phyloP scores from a whole-genome alignment of 176 grass and related monocot genomes.

The Phyllostachys edulis region DNA sequence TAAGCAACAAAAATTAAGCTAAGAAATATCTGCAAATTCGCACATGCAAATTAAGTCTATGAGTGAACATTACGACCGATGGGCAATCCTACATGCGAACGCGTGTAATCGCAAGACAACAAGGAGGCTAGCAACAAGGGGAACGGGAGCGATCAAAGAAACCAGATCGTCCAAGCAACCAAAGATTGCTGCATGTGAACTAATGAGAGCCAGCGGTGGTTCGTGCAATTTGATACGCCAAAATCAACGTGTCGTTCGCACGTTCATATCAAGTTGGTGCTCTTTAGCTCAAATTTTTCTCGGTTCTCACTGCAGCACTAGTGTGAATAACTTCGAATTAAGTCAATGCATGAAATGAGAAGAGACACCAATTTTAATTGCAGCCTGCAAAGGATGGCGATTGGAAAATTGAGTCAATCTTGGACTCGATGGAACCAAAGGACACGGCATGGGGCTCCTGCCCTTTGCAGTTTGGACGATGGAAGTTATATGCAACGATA shows the following conservation, averaged over 20 bases:
- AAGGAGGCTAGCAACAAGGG: slow-evolving; percentile 44
- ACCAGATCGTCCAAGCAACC: neutral
- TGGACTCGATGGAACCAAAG: neutral
- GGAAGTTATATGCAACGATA: neutral
- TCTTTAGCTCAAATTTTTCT: neutral
- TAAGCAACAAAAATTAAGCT: too few relatives aligned
- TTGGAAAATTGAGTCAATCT: neutral
- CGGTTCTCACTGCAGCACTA: neutral
- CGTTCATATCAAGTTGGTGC: neutral
- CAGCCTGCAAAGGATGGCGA: neutral
- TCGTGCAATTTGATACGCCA: neutral
- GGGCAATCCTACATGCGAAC: neutral
- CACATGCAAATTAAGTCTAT: neutral
- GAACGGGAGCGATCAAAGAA: neutral
- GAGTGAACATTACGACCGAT: slow-evolving; percentile 44
- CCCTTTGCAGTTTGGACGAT: neutral
- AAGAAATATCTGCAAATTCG: neutral
- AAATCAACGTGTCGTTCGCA: neutral
- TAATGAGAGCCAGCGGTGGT: neutral
- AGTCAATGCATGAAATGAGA: neutral
- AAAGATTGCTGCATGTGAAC: neutral
- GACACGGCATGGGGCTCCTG: neutral
- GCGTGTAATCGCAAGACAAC: slow-evolving; percentile 36
- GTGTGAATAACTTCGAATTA: neutral
- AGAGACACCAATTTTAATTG: neutral